These are phyloP conservation scores for Crassisporium funariophilum DNA, from an alignment of 768 basidiomycete species.

Conservation along the genomic window DNA sequence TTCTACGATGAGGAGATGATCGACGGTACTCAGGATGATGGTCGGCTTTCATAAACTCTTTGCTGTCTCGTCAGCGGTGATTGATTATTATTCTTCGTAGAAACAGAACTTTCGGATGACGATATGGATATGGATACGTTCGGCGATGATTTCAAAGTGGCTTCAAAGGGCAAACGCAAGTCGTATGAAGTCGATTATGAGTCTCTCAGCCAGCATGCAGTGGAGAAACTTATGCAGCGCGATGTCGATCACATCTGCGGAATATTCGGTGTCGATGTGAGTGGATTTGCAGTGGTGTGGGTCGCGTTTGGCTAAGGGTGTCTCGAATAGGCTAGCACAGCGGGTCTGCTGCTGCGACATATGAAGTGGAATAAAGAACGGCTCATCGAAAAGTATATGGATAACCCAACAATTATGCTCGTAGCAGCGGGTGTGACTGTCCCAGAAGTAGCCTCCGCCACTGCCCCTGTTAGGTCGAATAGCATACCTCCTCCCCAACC, in stretches of 20 bases:
- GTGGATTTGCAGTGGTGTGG: conserved; percentile 34
- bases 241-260: conserved; percentile 88
- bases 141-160: conserved; percentile 64
- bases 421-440: conserved; percentile 69
- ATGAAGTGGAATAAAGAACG: conserved; percentile 96
- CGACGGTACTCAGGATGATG: conserved; percentile 63
- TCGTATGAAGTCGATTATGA: conserved; percentile 87
- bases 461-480: conserved; percentile 32
- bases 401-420: conserved; percentile 73
- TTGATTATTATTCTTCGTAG: conserved; percentile 7
- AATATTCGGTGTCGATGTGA: conserved; percentile 87
- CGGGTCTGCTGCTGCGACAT: conserved; percentile 78
- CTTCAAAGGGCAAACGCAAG: conserved; percentile 58
- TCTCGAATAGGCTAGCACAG: conserved; percentile 56
- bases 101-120: conserved; percentile 43
- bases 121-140: conserved; percentile 73
- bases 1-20: conserved; percentile 76
- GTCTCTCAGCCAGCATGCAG: conserved; percentile 66
- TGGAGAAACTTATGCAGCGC: conserved; percentile 75
- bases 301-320: conserved; percentile 1
- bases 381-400: conserved; percentile 97
- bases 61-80: conserved; percentile 1
- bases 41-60: conserved; percentile 7
- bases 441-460: conserved; percentile 43
- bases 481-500: conserved; percentile 22